These are phyloP conservation scores for Hyphopichia fennica DNA, from an alignment of 1,139 yeast genomes.

Conservation along the genomic window DNA sequence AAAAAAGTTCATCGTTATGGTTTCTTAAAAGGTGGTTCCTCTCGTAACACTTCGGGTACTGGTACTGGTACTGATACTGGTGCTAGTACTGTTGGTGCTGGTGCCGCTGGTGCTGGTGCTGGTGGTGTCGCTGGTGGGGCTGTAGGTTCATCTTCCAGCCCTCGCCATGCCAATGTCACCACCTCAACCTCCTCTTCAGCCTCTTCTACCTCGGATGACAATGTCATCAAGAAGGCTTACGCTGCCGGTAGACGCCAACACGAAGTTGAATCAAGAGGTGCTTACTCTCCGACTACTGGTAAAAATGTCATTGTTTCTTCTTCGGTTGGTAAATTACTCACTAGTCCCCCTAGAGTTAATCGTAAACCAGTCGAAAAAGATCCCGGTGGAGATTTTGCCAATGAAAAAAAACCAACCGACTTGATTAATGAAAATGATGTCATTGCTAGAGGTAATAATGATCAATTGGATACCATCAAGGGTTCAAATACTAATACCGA, in stretches of 20 bases:
- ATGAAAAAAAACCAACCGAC: conserved; percentile 31
- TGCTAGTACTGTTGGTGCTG: conserved; percentile 2
- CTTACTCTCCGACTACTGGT: neutral
- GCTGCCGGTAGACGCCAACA: neutral
- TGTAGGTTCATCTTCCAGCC: too few relatives aligned
- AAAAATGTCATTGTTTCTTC: conserved; percentile 13
- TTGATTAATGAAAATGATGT: conserved; percentile 1
- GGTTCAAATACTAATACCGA: conserved; percentile 4
- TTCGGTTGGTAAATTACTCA: conserved; percentile 31
- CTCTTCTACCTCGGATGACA: neutral
- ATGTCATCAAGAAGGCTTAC: conserved; percentile 2
- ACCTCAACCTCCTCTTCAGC: conserved; percentile 1
- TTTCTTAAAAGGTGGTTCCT: conserved; percentile 3
- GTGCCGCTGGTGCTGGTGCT: neutral
- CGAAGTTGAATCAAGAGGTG: neutral
- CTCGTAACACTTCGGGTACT: neutral
- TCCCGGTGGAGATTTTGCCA: conserved; percentile 34
- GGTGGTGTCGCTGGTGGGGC: conserved; percentile 1
- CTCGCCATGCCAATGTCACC: conserved; percentile 4
- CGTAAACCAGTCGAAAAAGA: conserved; percentile 29
- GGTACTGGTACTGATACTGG: neutral
- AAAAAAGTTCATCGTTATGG: conserved; percentile 13
- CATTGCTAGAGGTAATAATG: neutral
- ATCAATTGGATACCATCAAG: conserved; percentile 1
- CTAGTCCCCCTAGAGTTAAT: conserved; percentile 31